Evolutionary conservation across 139 green algal species (phyloP), one percentile per base, ranked within the genome.

Genomic region (Ulvella scutata): DNA sequence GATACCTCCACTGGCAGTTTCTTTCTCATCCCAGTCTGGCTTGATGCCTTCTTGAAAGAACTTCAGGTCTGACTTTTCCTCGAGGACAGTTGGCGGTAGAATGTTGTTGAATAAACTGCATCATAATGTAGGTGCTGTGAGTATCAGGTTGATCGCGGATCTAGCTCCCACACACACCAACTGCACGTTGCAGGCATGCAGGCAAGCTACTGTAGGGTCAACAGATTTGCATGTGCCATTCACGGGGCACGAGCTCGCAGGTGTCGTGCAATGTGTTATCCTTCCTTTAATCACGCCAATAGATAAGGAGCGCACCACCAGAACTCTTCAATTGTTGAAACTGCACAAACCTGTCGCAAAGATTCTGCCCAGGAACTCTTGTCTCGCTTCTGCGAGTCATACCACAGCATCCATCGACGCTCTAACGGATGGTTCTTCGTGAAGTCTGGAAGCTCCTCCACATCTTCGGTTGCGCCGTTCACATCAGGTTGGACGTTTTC

Each of bases 91-190:
- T 1, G 95, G 95, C 0, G 87, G 88, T 76, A 96, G 89, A 82
- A 99, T 96, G 82, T 99, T 99, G 85, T 98, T 98, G 88, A 96
- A 98, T 77, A 99, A 80, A 80, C 93, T 98, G 51, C 20, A 59
- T 17, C 13, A 59, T 59, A n/a, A n/a, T n/a, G n/a, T n/a, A n/a
- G n/a, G n/a, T n/a, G n/a, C n/a, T n/a, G n/a, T n/a, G n/a, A n/a
- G n/a, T n/a, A n/a, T n/a, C n/a, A n/a, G n/a, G n/a, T n/a, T n/a
- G n/a, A n/a, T n/a, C n/a, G n/a, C n/a, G n/a, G n/a, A n/a, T n/a
- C n/a, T n/a, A n/a, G n/a, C n/a, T n/a, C n/a, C n/a, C n/a, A n/a
- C n/a, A n/a, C n/a, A n/a, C n/a, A n/a, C n/a, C n/a, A n/a, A n/a
- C n/a, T n/a, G n/a, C n/a, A n/a, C n/a, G n/a, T n/a, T n/a, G n/a